phyloP scores from a whole-genome alignment of 257 asterid genomes.

The Eucommia ulmoides region DNA sequence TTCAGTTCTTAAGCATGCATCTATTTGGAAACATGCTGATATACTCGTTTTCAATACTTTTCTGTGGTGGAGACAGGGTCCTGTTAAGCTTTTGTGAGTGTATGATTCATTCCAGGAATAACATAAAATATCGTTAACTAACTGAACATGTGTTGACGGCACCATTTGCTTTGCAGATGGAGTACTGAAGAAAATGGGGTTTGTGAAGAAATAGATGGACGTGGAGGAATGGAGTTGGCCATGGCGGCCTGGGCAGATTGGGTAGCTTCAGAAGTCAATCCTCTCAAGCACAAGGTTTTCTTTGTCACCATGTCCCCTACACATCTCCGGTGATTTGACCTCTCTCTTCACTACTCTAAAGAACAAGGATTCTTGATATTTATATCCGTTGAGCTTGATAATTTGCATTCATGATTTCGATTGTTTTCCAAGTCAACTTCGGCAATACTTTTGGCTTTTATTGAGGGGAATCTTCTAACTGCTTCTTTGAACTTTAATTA shows the following conservation, averaged over 20 bases:
- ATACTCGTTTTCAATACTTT: slow-evolving; percentile 80
- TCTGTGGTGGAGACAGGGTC: slow-evolving; percentile 94
- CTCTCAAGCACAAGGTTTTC: slow-evolving; percentile 52
- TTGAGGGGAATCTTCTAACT: too few relatives aligned
- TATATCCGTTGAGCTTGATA: too few relatives aligned
- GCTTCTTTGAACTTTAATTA: too few relatives aligned
- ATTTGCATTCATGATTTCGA: too few relatives aligned
- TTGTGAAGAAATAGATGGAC: slow-evolving; percentile 73
- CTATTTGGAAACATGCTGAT: slow-evolving; percentile 79
- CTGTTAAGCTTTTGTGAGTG: slow-evolving; percentile 71
- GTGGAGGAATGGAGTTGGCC: slow-evolving; percentile 85
- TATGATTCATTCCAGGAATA: too few relatives aligned
- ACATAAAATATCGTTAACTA: too few relatives aligned
- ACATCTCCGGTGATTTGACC: slow-evolving; percentile 49
- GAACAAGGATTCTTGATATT: too few relatives aligned
- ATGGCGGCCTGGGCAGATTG: slow-evolving; percentile 91
- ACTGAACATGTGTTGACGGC: too few relatives aligned
- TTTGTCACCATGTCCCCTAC: slow-evolving; percentile 97
- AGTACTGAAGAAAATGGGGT: slow-evolving; percentile 41
- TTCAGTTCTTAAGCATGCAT: slow-evolving; percentile 59
- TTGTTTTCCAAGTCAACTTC: too few relatives aligned
- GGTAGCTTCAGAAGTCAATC: slow-evolving; percentile 52
- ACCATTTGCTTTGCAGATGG: slow-evolving; percentile 42
- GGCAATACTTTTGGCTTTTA: too few relatives aligned
- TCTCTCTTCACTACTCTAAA: too few relatives aligned